Conservation (phyloP, 352 stramenopile species). For the Phytophthora citricola region DNA sequence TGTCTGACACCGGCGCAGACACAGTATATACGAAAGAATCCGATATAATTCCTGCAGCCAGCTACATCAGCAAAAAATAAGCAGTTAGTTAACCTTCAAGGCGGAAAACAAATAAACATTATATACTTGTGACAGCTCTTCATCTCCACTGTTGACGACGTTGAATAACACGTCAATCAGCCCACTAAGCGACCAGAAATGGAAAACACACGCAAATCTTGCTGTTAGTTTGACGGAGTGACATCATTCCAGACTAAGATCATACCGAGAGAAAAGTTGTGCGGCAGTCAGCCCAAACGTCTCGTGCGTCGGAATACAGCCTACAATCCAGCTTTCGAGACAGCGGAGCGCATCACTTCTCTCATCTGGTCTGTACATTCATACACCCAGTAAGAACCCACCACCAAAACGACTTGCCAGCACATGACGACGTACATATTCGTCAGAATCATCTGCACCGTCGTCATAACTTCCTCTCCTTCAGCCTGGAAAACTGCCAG, state of each 20-base stretch:
- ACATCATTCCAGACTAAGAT: background rate
- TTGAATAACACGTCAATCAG: slow-evolving; percentile 52
- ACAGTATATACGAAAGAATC: slow-evolving; percentile 59
- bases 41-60: slow-evolving; percentile 65
- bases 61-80: slow-evolving; percentile 36
- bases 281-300: slow-evolving; percentile 56
- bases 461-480: slow-evolving; percentile 46
- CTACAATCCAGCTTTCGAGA: slow-evolving; percentile 70
- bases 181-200: slow-evolving; percentile 30
- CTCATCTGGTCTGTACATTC: slow-evolving; percentile 40
- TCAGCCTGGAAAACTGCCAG: slow-evolving; percentile 49
- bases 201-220: background rate
- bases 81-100: background rate
- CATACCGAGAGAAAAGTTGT: slow-evolving; percentile 47
- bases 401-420: background rate
- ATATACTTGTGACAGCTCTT: slow-evolving; percentile 56
- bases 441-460: slow-evolving; percentile 48
- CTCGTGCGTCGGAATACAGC: slow-evolving; percentile 53
- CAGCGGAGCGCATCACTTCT: slow-evolving; percentile 57
- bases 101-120: background rate
- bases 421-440: slow-evolving; percentile 43
- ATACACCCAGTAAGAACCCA: slow-evolving; percentile 4
- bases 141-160: slow-evolving; percentile 35
- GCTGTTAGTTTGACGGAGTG: slow-evolving; percentile 3
- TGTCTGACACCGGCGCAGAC: slow-evolving; percentile 19